Percentiles rank a stretch among this genome's conserved stretches.
Conservation (phyloP, 208 protist genomes). For the Trypanosoma scelopori region DNA sequence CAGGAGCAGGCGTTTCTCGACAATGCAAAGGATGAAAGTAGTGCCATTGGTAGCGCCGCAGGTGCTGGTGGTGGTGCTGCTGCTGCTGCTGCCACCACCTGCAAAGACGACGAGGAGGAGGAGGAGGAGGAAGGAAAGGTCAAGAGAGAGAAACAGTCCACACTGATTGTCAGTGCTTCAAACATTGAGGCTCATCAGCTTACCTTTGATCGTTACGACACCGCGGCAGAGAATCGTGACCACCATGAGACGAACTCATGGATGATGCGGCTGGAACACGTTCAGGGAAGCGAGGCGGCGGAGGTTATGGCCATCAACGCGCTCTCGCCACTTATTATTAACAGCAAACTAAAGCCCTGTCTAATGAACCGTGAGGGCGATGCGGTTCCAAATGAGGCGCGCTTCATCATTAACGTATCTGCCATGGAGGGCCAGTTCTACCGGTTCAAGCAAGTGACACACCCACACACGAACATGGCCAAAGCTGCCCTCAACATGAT, state of each 20-base stretch:
- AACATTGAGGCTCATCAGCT: conserved; percentile 10
- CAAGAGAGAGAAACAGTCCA: background rate
- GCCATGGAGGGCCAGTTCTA: conserved; percentile 98
- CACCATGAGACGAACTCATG: conserved; percentile 88
- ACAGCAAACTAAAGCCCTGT: conserved; percentile 88
- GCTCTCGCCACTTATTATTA: conserved; percentile 95
- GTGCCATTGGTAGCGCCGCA: background rate
- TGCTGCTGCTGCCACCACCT: too few relatives aligned
- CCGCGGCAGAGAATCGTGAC: conserved; percentile 85
- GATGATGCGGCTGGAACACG: conserved; percentile 88
- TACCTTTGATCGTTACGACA: conserved; percentile 91
- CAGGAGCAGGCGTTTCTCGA: conserved; percentile 51
- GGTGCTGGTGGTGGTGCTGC: background rate
- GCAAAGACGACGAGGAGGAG: background rate
- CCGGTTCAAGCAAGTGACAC: conserved; percentile 90
- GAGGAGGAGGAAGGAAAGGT: too few relatives aligned
- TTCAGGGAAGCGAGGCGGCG: conserved; percentile 91
- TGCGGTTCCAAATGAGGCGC: conserved; percentile 51
- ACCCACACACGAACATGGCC: conserved; percentile 98
- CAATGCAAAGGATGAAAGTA: conserved; percentile 4
- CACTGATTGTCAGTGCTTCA: background rate
- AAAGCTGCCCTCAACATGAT: conserved; percentile 99
- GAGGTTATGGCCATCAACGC: conserved; percentile 97
- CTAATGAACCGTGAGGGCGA: conserved; percentile 72
- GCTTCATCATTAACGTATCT: conserved; percentile 97